Base-by-base conservation (phyloP, 768 basidiomycete genomes). In the Fibroporia radiculosa region DNA sequence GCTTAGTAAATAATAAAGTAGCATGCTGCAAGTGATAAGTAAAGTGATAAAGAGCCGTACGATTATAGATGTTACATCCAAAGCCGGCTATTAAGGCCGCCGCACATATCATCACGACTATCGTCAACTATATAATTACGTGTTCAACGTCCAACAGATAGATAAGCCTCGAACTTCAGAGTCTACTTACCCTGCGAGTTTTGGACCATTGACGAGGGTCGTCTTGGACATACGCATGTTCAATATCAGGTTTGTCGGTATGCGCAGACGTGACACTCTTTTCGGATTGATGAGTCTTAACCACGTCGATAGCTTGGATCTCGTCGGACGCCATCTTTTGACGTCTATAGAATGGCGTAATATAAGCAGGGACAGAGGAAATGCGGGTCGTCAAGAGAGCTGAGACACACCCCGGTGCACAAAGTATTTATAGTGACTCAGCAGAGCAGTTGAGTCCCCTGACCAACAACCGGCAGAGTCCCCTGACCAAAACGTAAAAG, bases 31-130 rank as follows among this genome's bases (percentile, higher is more conserved):
- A 31, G 8, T 31, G 19, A n/a, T 32, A 38, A 39, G 20, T 23
- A 18, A n/a, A 35, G 40, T 35, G 18, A 51, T 23, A 18, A n/a
- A 35, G 40, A 37, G 18, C 51, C 73, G 60, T 47, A 19, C 79
- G 81, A 59, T 80, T 84, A 54, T 81, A 80, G 36, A 82, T 78
- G 50, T 74, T 82, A 1, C 61, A 66, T 4, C 69, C 69, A 6
- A 83, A 64, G 2, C 80, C 79, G 10, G 77, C 74, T 49, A 78
- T 74, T 67, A 78, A 70, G 8, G 76, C 62, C 3, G 77, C 80
- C 14, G 68, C 61, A 5, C 76, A 63, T 22, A 82, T 64, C 27
- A 77, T 66, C 8, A 60, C 38, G 41, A 80, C 62, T 20, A 68
- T n/a, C n/a, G n/a, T n/a, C 67, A 7, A 69, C 48, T 45, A 71